Evolutionary conservation across 805 yeast species (phyloP).

Genomic region (Lipomyces japonicus): DNA sequence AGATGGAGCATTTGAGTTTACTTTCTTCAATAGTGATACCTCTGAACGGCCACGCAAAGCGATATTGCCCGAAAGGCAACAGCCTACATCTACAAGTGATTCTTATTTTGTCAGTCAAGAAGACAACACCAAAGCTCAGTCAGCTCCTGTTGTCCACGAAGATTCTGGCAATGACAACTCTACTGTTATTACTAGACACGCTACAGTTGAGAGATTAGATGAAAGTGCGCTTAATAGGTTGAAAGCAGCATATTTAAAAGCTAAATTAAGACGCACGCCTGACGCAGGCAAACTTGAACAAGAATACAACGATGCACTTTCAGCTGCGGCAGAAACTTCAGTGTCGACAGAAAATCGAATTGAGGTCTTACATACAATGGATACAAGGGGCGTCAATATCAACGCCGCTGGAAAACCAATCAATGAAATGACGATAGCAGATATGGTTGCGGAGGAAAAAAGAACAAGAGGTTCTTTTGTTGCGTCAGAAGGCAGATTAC

Average conservation of each 20-base stretch:
- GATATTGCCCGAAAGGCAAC: constrained; percentile 12
- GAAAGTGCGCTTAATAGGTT: constrained; percentile 36
- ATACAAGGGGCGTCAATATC: constrained; percentile 17
- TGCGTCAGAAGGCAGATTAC: constrained; percentile 33
- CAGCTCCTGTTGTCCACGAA: background rate
- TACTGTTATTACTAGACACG: background rate
- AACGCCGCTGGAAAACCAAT: constrained; percentile 25
- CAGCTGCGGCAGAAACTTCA: background rate
- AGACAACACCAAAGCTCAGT: no score
- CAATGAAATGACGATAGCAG: constrained; percentile 40
- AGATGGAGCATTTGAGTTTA: constrained; percentile 34
- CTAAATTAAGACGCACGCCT: constrained; percentile 35
- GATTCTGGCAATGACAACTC: background rate
- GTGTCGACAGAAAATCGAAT: constrained; percentile 2
- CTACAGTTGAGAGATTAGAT: background rate
- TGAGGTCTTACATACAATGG: constrained; percentile 24
- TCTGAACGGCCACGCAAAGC: background rate
- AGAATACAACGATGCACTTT: constrained; percentile 26
- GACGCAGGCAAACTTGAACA: constrained; percentile 33
- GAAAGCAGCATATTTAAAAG: constrained; percentile 38
- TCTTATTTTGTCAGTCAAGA: constrained; percentile 20
- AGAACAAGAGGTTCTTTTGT: constrained; percentile 21
- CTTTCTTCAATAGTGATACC: constrained; percentile 8
- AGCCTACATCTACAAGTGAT: constrained; percentile 9
- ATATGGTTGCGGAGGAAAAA: constrained; percentile 39